Evolutionary conservation across 1,284 basidiomycete species (phyloP).

Genomic region (Austropuccinia psidii): DNA sequence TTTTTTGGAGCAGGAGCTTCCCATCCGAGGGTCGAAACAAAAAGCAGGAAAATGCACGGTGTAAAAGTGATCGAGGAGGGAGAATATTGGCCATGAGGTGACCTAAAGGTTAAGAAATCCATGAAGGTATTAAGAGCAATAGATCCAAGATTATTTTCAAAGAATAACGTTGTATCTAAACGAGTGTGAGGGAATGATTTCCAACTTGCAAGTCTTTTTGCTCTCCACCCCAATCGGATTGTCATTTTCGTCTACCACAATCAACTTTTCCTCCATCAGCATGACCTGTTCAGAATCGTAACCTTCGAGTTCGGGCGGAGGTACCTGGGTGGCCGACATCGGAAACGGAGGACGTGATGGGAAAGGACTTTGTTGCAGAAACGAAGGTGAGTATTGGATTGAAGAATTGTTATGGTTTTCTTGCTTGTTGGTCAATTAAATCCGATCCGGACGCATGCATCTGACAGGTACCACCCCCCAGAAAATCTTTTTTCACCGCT

Average conservation of each 20-base stretch:
- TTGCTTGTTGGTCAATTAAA: no score
- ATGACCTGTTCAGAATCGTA: slow-evolving; percentile 54
- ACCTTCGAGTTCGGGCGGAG: slow-evolving; percentile 36
- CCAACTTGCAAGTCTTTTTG: slow-evolving; percentile 85
- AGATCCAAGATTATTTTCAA: no score
- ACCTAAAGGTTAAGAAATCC: slow-evolving; percentile 53
- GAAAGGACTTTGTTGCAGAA: no score
- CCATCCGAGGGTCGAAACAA: slow-evolving; percentile 91
- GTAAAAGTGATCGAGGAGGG: slow-evolving; percentile 68
- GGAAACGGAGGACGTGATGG: no score
- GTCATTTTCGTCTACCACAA: slow-evolving; percentile 86
- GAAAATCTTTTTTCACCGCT: no score
- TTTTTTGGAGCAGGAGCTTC: slow-evolving; percentile 86
- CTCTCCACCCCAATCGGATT: slow-evolving; percentile 78
- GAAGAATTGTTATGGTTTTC: no score
- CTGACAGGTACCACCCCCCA: no score
- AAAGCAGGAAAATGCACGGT: slow-evolving; percentile 97
- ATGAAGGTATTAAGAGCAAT: neutral
- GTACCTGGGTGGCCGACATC: neutral
- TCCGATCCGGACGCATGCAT: no score
- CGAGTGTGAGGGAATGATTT: neutral
- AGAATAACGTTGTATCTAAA: neutral
- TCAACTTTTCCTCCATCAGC: slow-evolving; percentile 88
- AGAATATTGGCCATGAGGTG: slow-evolving; percentile 94
- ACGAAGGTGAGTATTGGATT: no score